These are phyloP conservation scores for Amanita polypyramis DNA, from an alignment of 768 basidiomycete species.

Conservation along the genomic window DNA sequence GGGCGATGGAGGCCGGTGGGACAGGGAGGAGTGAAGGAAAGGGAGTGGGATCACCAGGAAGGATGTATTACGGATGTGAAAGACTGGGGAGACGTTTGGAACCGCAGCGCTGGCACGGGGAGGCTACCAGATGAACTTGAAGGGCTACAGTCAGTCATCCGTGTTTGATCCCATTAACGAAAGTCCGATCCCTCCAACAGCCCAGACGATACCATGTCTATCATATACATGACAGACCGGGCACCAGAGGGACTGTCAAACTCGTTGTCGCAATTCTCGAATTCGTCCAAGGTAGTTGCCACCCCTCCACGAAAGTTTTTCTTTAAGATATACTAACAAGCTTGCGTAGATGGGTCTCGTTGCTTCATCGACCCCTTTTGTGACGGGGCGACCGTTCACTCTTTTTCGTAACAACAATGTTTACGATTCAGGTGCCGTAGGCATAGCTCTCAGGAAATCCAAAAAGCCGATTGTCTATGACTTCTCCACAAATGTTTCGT, in stretches of 20 bases:
- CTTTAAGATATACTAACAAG: not conserved
- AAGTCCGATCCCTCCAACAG: slow-evolving; percentile 10
- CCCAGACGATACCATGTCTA: slow-evolving; percentile 19
- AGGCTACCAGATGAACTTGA: slow-evolving; percentile 29
- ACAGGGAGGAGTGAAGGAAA: slow-evolving; percentile 16
- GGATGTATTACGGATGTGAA: slow-evolving; percentile 8
- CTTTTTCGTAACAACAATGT: slow-evolving; percentile 49
- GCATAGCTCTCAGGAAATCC: slow-evolving; percentile 34
- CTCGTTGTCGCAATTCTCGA: slow-evolving; percentile 31
- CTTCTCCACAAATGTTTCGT: slow-evolving; percentile 16
- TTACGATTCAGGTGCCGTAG: slow-evolving; percentile 58
- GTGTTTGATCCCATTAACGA: not conserved
- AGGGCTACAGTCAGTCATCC: slow-evolving; percentile 23
- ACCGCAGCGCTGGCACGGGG: slow-evolving; percentile 14
- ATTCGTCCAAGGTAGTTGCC: slow-evolving; percentile 33
- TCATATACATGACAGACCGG: slow-evolving; percentile 49
- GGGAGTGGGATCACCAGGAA: not conserved
- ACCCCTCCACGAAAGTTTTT: not conserved
- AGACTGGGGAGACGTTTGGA: slow-evolving; percentile 45
- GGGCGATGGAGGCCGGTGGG: slow-evolving; percentile 63
- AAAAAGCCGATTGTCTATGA: slow-evolving; percentile 1
- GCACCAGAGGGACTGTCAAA: slow-evolving; percentile 44
- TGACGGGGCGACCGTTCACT: slow-evolving; percentile 67
- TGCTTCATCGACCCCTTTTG: slow-evolving; percentile 68
- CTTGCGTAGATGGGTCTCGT: slow-evolving; percentile 49